Base-by-base conservation (phyloP, 441 rosid species). In the Gossypium gossypioides region DNA sequence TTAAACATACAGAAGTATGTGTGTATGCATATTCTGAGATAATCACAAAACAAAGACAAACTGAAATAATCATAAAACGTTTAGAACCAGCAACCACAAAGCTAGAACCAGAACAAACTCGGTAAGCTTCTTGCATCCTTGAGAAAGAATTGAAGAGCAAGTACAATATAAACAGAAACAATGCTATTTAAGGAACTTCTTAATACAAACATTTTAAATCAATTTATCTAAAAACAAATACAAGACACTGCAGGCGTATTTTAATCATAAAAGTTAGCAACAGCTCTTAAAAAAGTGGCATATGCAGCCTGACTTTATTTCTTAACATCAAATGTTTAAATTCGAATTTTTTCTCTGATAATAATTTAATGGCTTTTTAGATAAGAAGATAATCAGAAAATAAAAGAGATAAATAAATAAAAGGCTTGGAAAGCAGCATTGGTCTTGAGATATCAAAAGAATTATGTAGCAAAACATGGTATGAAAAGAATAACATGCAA, bases 101-200 rank as follows among this genome's bases (percentile, higher is more conserved):
- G 68, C 27, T 27, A 40, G 52, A 63, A 63, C 51, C 27, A 63
- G 68, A 63, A 37, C 51, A 63, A 34, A 37, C 27, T 48, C 4
- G 15, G 34, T n/a, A 55, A 37, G 56, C 63, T 66, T 64, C 72
- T 3, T 65, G 3, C 56, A 68, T 71, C 37, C 52, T 24, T 57
- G 44, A 6, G 68, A 22, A 25, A 64, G 57, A 57, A 57, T 60
- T 29, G 32, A 54, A 34, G 29, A 52, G 51, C 19, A 24, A 74
- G n/a, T 7, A 48, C 25, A 9, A 24, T 3, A 25, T 57, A 61
- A 69, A 54, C 19, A 54, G 15, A 9, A 56, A 18, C 50, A 54
- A 27, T 13, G 19, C 32, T n/a, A 29, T 29, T 59, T 29, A 59
- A n/a, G 44, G 19, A 27, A 29, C 42, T 29, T 29, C 21, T 29